Evolutionary conservation across 352 stramenopile genomes (phyloP), one percentile per base, ranked within the genome.

Genomic region (Paralagenidium karlingii): DNA sequence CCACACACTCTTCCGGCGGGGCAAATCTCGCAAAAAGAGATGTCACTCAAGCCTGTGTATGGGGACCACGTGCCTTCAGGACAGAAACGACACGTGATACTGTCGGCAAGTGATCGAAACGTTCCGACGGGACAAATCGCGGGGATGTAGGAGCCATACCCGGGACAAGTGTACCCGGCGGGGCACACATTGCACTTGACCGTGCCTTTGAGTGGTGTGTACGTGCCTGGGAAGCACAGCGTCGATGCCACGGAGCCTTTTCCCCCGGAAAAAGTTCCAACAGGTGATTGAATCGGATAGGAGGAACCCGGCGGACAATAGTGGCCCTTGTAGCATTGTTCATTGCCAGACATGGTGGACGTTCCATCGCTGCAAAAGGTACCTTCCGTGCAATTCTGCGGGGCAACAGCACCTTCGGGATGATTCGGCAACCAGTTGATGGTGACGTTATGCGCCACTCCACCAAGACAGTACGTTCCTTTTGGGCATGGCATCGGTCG

Each of bases 151-250:
- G 92, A 98, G 19, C 94, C 95, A 52, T 97, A 99, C 3, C 69
- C 78, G 0, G 90, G 54, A 45, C 90, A 97, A 7, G 76, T 90
- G 50, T 97, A 86, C 16, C 95, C 95, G 9, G 94, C 85, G 20
- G 94, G 94, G 42, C 95, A 99, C 0, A 95, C 49, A 27, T 82
- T 59, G 51, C 95, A 98, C 16, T 64, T 52, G 22, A 85, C 77
- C 1, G 82, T 94, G 10, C 63, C 88, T 24, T 76, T 81, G 5
- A 97, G 54, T 11, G 94, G 82, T 7, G 94, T 96, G 56, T 96
- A 99, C 5, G 91, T 98, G 7, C 94, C 94, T 3, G 95, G 95
- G 32, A 98, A 97, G 58, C 94, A 99, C 24, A 98, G 61, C 25
- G 80, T 97, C 6, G 89, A 68, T 4, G 86, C 87, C 20, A 98